Conservation (phyloP, 75 land plant species). For the Isoetes taiwanensis region DNA sequence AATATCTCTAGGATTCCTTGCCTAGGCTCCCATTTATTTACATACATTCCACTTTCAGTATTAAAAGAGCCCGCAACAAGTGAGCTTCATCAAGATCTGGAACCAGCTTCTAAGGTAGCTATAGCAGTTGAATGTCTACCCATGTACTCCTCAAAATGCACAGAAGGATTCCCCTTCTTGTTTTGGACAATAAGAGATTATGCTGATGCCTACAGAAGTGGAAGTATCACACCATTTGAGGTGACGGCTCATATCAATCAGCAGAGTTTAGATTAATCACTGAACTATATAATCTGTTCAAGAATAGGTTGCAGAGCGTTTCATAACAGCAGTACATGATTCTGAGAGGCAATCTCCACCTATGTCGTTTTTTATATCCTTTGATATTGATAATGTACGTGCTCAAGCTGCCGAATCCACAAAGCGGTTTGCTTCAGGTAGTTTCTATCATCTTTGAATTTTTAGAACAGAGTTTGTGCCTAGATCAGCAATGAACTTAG, state of each 20-base stretch:
- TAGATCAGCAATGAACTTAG: not conserved
- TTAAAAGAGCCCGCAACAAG: conserved; percentile 37
- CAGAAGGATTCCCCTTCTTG: conserved; percentile 19
- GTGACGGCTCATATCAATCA: conserved; percentile 21
- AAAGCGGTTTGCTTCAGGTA: conserved; percentile 51
- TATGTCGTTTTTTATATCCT: conserved; percentile 42
- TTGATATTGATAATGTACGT: conserved; percentile 47
- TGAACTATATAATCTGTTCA: not conserved
- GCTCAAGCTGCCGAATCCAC: conserved; percentile 88
- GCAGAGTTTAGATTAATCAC: not conserved
- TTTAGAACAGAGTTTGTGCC: not conserved
- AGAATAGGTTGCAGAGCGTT: conserved; percentile 57
- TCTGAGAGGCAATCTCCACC: conserved; percentile 31
- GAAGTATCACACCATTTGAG: conserved; percentile 40
- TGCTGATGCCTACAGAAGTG: conserved; percentile 76
- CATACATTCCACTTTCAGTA: not conserved
- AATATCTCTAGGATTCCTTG: not conserved
- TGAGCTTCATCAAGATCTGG: conserved; percentile 35
- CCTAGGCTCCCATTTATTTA: not conserved
- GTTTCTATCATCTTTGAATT: conserved; percentile 21
- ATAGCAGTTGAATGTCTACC: conserved; percentile 47
- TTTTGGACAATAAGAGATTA: conserved; percentile 91
- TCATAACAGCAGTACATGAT: conserved; percentile 56
- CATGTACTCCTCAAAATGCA: conserved; percentile 14
- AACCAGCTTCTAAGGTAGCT: conserved; percentile 30